phyloP scores from a whole-genome alignment of 257 asterid genomes.

The Linderniella brevidens region DNA sequence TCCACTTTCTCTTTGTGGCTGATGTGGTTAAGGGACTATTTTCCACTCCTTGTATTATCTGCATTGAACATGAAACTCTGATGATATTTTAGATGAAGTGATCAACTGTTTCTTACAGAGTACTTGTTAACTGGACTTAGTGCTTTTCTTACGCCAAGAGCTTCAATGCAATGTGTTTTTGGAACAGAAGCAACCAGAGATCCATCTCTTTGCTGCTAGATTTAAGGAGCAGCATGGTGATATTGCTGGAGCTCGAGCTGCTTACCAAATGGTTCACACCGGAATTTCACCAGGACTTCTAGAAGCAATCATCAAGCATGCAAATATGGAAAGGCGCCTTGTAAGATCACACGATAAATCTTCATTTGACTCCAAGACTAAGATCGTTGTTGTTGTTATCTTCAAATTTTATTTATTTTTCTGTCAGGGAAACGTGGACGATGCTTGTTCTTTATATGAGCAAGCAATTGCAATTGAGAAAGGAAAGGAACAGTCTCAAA shows the following conservation, averaged over 20 bases:
- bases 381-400: slow-evolving; percentile 9
- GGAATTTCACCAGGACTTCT: slow-evolving; percentile 94
- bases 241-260: slow-evolving; percentile 75
- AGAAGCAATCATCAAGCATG: slow-evolving; percentile 88
- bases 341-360: slow-evolving; percentile 26
- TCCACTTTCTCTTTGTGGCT: too few relatives aligned
- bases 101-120: too few relatives aligned
- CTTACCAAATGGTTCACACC: slow-evolving; percentile 83
- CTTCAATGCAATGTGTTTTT: slow-evolving; percentile 10
- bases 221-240: slow-evolving; percentile 80
- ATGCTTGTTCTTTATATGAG: slow-evolving; percentile 73
- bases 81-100: too few relatives aligned
- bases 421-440: slow-evolving; percentile 69
- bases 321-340: slow-evolving; percentile 86
- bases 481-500: slow-evolving; percentile 87
- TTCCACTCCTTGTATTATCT: too few relatives aligned
- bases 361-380: slow-evolving; percentile 3
- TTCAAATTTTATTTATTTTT: slow-evolving; percentile 11
- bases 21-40: too few relatives aligned
- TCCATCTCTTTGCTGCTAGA: slow-evolving; percentile 85
- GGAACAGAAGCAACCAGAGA: slow-evolving; percentile 91
- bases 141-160: neutral
- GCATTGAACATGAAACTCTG: too few relatives aligned
- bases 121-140: too few relatives aligned
- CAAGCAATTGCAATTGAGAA: slow-evolving; percentile 90